Base-by-base conservation (phyloP, 257 asterid genomes). In the Ehretia macrophylla region DNA sequence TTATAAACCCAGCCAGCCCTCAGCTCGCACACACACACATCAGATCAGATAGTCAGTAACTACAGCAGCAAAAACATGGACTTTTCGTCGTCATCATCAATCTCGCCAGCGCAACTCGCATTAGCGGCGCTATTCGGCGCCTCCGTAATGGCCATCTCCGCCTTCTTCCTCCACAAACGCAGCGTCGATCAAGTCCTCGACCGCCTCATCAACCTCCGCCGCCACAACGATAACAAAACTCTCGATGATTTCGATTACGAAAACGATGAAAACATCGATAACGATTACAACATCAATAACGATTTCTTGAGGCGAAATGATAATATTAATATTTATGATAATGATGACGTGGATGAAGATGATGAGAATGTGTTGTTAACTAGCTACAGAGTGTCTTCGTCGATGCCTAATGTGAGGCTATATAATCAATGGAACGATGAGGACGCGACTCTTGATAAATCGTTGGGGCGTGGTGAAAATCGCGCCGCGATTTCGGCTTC, bases 91-190 rank as follows among this genome's bases (percentile, higher is more conserved):
- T 10, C 83, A 40, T 78, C 82, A 61, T 54, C 68, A 35, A 62
- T 63, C 51, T 72, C 95, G 17, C 66, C 92, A 45, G 38, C 73
- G 48, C 91, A 86, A 10, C 77, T 87, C 55, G 75, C 94, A 66
- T 71, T 87, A 51, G 98, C 96, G 46, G 96, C 98, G 13, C 54
- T 91, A 13, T 83, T 87, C 72, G 98, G 98, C 54, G 98, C 96
- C 51, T 91, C 96, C 51, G 88, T 83, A 0, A 85, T 87, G 96
- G 96, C 94, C 44, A 67, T 91, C 50, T 85, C 98, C 72, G 95
- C 95, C 48, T 82, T 91, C 86, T 91, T 66, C 73, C 63, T 87
- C 79, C 96, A 87, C 81, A 91, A 74, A 47, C 95, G 95, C 78
- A 91, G 90, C 81, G 90, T 87, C 79, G 89, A 82, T 51, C 86